A percentile compares a stretch with the other conserved stretches of the same genome.
phyloP scores from a whole-genome alignment of 1,284 basidiomycete species.

The Rhodofomes roseus region DNA sequence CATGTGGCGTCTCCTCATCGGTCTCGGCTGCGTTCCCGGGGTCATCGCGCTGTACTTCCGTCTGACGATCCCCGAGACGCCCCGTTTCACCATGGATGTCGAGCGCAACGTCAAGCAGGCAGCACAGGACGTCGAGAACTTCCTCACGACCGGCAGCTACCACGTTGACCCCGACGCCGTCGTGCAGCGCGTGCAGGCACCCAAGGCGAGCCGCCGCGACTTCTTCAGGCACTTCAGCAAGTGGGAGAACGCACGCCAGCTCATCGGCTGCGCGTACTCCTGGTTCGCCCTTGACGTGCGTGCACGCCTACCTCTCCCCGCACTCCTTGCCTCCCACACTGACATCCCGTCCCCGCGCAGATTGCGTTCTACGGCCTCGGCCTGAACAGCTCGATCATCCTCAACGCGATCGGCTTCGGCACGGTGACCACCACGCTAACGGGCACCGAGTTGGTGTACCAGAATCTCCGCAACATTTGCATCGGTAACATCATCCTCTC shows the following conservation, averaged over 20 bases:
- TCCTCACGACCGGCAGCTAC: conserved; percentile 54
- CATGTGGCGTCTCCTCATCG: conserved; percentile 70
- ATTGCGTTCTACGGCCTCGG: conserved; percentile 83
- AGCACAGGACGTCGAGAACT: conserved; percentile 60
- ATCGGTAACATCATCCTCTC: conserved; percentile 26
- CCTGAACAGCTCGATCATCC: conserved; percentile 68
- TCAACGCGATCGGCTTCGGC: conserved; percentile 51
- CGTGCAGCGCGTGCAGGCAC: conserved; percentile 57
- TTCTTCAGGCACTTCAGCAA: conserved; percentile 60
- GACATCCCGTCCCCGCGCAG: conserved; percentile 29
- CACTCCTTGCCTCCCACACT: conserved; percentile 12
- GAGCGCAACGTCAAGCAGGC: conserved; percentile 81
- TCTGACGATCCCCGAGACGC: conserved; percentile 74
- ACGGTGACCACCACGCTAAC: conserved; percentile 37
- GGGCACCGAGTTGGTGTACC: conserved; percentile 41
- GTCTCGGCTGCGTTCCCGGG: conserved; percentile 67
- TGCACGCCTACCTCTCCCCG: conserved; percentile 4
- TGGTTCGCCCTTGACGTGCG: conserved; percentile 66
- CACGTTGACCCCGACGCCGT: conserved; percentile 53
- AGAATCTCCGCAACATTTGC: conserved; percentile 21
- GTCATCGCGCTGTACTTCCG: conserved; percentile 72
- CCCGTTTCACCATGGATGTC: conserved; percentile 89
- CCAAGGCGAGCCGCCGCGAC: conserved; percentile 62
- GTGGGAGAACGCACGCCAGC: conserved; percentile 60
- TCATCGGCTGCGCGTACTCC: conserved; percentile 47